These are phyloP conservation scores for Microcyclospora tardicrescens DNA, from an alignment of 2,329 filamentous ascomycete species.

Conservation along the genomic window DNA sequence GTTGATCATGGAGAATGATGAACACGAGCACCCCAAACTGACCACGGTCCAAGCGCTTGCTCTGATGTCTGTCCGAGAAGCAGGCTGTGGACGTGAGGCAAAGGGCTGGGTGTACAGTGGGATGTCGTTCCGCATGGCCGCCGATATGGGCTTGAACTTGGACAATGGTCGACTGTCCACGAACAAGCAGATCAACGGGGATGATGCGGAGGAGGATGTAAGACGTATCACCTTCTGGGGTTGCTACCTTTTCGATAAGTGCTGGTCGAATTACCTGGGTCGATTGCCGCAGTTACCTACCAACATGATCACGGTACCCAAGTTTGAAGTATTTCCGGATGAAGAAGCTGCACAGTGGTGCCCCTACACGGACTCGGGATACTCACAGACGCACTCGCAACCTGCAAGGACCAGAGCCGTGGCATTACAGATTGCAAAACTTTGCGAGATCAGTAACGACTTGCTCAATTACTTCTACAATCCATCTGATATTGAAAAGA, in stretches of 20 bases:
- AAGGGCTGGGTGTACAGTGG: constrained; percentile 98
- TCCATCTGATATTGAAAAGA: constrained; percentile 49
- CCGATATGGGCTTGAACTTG: constrained; percentile 82
- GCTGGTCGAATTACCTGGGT: constrained; percentile 94
- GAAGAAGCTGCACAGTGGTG: constrained; percentile 82
- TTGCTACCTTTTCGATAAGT: constrained; percentile 96
- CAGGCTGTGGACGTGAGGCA: constrained; percentile 82
- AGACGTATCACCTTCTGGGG: constrained; percentile 92
- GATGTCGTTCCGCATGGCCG: constrained; percentile 96
- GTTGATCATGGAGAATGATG: constrained; percentile 77
- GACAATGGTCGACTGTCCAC: constrained; percentile 55
- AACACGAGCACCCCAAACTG: constrained; percentile 78
- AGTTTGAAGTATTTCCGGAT: constrained; percentile 77
- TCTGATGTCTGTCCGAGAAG: constrained; percentile 91
- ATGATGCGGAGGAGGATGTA: constrained; percentile 77
- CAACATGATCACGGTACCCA: constrained; percentile 68
- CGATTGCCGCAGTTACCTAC: constrained; percentile 76
- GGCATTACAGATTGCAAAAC: constrained; percentile 63
- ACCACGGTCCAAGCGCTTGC: constrained; percentile 88
- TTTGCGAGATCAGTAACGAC: constrained; percentile 91
- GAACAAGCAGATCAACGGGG: constrained; percentile 29
- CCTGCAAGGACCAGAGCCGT: constrained; percentile 72
- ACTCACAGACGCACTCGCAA: constrained; percentile 59
- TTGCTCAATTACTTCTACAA: constrained; percentile 85
- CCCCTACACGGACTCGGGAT: constrained; percentile 75